Evolutionary conservation across 2,329 filamentous ascomycete genomes (phyloP).

Genomic region (Coniochaeta sp.): DNA sequence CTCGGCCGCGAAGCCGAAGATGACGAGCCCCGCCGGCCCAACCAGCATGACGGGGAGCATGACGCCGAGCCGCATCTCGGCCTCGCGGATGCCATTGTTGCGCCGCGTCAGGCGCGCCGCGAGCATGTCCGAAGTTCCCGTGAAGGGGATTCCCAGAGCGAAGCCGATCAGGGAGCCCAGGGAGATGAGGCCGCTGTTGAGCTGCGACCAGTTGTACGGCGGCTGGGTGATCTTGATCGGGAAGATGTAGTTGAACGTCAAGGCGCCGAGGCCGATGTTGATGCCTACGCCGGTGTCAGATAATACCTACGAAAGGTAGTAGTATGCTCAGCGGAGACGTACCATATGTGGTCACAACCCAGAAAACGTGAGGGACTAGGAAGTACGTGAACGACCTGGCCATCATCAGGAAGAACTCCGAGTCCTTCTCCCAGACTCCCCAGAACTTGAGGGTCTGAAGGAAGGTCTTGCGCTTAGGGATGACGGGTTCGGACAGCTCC

Average conservation of each 20-base stretch:
- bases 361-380: constrained; percentile 38
- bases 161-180: constrained; percentile 28
- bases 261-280: constrained; percentile 39
- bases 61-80: constrained; percentile 37
- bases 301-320: no score
- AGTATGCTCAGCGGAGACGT: constrained; percentile 3
- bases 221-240: constrained; percentile 35
- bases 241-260: constrained; percentile 43
- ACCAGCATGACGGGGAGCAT: constrained; percentile 29
- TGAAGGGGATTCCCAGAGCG: constrained; percentile 34
- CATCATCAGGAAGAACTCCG: constrained; percentile 37
- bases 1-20: constrained; percentile 32
- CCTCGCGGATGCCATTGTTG: constrained; percentile 38
- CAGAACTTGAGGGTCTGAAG: constrained; percentile 33
- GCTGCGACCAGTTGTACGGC: constrained; percentile 38
- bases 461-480: constrained; percentile 32
- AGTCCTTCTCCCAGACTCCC: constrained; percentile 31
- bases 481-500: not conserved
- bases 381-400: constrained; percentile 38
- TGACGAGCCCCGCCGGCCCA: constrained; percentile 31
- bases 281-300: constrained; percentile 19
- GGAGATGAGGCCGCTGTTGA: constrained; percentile 36
- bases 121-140: constrained; percentile 31
- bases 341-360: constrained; percentile 40
- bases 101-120: constrained; percentile 34